These are phyloP conservation scores for Magnusiomyces fungicola DNA, from an alignment of 1,139 yeast genomes.

Conservation along the genomic window DNA sequence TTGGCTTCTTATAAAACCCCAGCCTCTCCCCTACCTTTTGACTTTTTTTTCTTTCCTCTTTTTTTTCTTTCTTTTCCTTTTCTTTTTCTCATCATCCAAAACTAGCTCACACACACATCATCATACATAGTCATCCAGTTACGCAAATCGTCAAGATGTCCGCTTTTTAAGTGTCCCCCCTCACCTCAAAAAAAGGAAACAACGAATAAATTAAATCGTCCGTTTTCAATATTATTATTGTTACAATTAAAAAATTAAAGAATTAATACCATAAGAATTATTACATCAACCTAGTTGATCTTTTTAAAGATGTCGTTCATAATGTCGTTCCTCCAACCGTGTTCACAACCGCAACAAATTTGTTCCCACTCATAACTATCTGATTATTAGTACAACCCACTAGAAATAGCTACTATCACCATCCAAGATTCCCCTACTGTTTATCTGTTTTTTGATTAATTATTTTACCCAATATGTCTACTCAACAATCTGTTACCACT, in stretches of 20 bases:
- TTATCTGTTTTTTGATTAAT: not conserved
- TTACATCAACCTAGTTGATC: constrained; percentile 4
- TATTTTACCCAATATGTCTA: too few species aligned
- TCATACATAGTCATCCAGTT: too few species aligned
- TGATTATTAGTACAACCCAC: not conserved
- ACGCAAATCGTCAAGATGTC: constrained; percentile 17
- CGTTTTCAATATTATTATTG: constrained; percentile 5
- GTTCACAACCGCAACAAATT: constrained; percentile 12
- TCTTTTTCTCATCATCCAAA: constrained; percentile 7
- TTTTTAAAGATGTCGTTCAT: constrained; percentile 11
- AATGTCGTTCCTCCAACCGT: constrained; percentile 15
- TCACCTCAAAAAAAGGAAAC: constrained; percentile 13
- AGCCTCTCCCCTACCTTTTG: constrained; percentile 2
- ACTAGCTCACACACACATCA: constrained; percentile 5
- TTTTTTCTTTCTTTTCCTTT: constrained; percentile 9
- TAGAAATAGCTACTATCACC: not conserved
- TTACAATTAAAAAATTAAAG: constrained; percentile 8
- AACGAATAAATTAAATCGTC: constrained; percentile 10
- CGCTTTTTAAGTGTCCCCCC: constrained; percentile 17
- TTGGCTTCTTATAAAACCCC: constrained; percentile 9
- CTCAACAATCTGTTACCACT: too few species aligned
- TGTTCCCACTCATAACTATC: not conserved
- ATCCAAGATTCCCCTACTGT: not conserved
- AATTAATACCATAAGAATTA: not conserved
- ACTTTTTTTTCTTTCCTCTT: constrained; percentile 2